phyloP scores from a whole-genome alignment of 2,329 filamentous ascomycete species.

The Colletotrichum horii region DNA sequence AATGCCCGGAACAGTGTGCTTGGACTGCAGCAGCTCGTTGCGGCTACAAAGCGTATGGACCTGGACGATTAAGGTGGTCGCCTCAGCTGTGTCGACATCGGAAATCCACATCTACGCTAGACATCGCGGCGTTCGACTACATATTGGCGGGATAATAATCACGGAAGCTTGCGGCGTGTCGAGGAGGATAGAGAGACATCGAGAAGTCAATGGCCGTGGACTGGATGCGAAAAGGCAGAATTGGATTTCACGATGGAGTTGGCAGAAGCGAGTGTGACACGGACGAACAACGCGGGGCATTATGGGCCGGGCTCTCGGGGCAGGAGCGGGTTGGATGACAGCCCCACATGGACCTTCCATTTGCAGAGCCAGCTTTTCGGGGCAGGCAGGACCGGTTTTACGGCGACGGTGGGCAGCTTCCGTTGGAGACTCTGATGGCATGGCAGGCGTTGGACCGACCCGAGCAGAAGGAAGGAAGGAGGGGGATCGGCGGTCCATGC shows the following conservation, averaged over 20 bases:
- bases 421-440: background rate
- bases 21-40: conserved; percentile 14
- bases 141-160: background rate
- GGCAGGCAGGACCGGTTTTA: background rate
- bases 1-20: conserved; percentile 11
- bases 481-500: conserved; percentile 19
- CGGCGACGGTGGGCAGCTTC: background rate
- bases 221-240: background rate
- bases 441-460: background rate
- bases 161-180: background rate
- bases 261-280: background rate
- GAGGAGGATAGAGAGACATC: background rate
- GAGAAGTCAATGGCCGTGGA: background rate
- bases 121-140: background rate
- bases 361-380: background rate
- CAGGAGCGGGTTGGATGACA: background rate
- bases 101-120: rapidly evolving
- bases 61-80: background rate
- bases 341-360: background rate
- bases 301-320: background rate
- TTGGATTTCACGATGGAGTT: background rate
- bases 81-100: background rate
- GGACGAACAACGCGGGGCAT: background rate
- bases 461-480: background rate
- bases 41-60: conserved; percentile 2